phyloP scores from a whole-genome alignment of 2,329 filamentous ascomycete genomes.

The Microdochium paspali region DNA sequence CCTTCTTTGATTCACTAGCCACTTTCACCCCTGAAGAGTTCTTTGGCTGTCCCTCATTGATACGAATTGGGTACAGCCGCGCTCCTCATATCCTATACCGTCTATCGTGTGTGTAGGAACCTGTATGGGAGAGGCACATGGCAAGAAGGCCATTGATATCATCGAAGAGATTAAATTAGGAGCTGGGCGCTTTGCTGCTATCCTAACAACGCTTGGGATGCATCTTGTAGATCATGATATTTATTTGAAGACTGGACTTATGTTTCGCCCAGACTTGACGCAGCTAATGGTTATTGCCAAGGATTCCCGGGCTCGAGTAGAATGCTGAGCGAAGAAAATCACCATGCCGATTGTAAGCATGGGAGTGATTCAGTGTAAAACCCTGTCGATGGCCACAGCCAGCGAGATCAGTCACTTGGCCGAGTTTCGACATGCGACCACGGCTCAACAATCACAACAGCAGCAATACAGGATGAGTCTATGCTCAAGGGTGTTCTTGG shows the following conservation, averaged over 20 bases:
- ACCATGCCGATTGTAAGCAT: too few relatives aligned
- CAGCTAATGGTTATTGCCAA: too few relatives aligned
- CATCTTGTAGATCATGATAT: neutral
- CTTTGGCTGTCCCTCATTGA: constrained; percentile 11
- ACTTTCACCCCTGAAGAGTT: constrained; percentile 9
- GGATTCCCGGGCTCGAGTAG: too few relatives aligned
- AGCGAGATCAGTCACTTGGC: neutral
- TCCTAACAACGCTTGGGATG: neutral
- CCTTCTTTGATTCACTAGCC: constrained; percentile 14
- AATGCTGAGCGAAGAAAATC: too few relatives aligned
- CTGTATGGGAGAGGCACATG: constrained; percentile 14
- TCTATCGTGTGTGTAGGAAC: constrained; percentile 14
- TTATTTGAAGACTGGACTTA: neutral
- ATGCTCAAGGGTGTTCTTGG: neutral
- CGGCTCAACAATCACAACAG: too few relatives aligned
- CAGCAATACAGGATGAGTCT: neutral
- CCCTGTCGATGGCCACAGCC: too few relatives aligned
- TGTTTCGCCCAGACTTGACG: neutral
- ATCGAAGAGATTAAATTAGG: constrained; percentile 10
- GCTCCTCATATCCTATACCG: constrained; percentile 17
- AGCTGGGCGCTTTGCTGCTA: constrained; percentile 7
- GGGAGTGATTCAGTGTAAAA: too few relatives aligned
- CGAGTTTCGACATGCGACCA: too few relatives aligned
- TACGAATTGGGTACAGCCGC: constrained; percentile 15
- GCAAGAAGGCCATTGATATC: constrained; percentile 11